Evolutionary conservation across 2,329 filamentous ascomycete genomes (phyloP).

Genomic region (Neonectria neomacrospora): DNA sequence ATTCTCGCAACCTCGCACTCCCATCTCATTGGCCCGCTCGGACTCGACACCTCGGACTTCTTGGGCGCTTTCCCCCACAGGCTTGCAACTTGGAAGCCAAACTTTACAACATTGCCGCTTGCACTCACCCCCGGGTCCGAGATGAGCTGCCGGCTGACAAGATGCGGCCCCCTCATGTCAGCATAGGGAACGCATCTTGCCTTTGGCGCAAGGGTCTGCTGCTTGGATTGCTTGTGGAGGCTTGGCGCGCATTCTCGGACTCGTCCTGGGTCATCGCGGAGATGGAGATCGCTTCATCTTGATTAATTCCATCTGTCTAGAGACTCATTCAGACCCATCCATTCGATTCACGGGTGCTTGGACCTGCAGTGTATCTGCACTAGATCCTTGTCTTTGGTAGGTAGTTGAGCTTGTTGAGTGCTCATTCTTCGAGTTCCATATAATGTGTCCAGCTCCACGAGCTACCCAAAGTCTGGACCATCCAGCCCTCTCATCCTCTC

Average conservation of each 20-base stretch:
- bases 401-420: background rate
- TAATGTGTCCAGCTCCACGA: conserved; percentile 14
- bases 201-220: background rate
- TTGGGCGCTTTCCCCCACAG: background rate
- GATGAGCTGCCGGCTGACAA: conserved; percentile 16
- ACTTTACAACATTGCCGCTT: background rate
- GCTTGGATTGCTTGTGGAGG: background rate
- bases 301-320: background rate
- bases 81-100: background rate
- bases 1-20: background rate
- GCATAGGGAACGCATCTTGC: background rate
- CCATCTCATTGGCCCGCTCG: conserved; percentile 37
- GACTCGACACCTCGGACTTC: conserved; percentile 33
- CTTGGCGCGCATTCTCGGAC: background rate
- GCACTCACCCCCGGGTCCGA: conserved; percentile 32
- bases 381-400: background rate
- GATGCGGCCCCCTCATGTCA: background rate
- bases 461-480: background rate
- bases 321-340: background rate
- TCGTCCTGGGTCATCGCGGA: background rate
- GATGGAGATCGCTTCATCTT: background rate
- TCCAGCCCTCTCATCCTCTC: background rate
- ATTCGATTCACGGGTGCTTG: background rate
- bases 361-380: background rate
- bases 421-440: conserved; percentile 28